A percentile compares a stretch with the other conserved stretches of the same genome.
Conservation (phyloP, 2,329 filamentous ascomycete species). For the Rutstroemia sp. region DNA sequence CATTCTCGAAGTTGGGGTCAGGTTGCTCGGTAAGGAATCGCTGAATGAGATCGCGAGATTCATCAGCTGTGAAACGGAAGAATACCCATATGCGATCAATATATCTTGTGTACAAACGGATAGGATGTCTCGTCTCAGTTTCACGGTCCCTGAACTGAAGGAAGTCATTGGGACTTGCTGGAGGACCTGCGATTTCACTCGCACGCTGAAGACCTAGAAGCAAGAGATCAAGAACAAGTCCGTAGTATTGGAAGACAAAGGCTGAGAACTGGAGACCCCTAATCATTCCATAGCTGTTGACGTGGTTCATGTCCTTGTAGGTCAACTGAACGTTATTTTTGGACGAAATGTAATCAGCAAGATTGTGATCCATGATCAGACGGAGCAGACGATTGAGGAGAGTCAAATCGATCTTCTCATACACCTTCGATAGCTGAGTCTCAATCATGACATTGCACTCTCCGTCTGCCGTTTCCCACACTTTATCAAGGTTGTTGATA, state of each 20-base stretch:
- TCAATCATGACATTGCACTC: constrained; percentile 99
- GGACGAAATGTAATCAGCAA: constrained; percentile 97
- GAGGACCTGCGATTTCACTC: constrained; percentile 94
- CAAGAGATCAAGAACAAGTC: constrained; percentile 86
- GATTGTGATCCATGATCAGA: constrained; percentile 98
- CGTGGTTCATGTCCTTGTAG: constrained; percentile 99
- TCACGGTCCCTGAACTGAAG: constrained; percentile 91
- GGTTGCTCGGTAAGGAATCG: constrained; percentile 97
- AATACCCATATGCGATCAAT: constrained; percentile 99
- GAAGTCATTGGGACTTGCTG: constrained; percentile 93
- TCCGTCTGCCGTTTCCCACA: constrained; percentile 89
- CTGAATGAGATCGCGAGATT: constrained; percentile 92
- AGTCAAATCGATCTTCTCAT: constrained; percentile 97
- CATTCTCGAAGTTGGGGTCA: constrained; percentile 98
- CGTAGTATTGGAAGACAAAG: constrained; percentile 99
- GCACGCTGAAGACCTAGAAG: constrained; percentile 89
- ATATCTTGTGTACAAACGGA: constrained; percentile 94
- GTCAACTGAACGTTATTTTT: constrained; percentile 99
- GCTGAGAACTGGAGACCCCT: constrained; percentile 95
- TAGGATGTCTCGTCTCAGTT: constrained; percentile 88
- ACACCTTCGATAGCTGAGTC: constrained; percentile 97
- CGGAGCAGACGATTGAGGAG: constrained; percentile 87
- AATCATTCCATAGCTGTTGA: constrained; percentile 98
- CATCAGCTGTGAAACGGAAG: constrained; percentile 85
- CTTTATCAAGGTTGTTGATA: constrained; percentile 93